Evolutionary conservation across 495 filamentous ascomycete genomes (phyloP).

Genomic region (Penicillium daleae): DNA sequence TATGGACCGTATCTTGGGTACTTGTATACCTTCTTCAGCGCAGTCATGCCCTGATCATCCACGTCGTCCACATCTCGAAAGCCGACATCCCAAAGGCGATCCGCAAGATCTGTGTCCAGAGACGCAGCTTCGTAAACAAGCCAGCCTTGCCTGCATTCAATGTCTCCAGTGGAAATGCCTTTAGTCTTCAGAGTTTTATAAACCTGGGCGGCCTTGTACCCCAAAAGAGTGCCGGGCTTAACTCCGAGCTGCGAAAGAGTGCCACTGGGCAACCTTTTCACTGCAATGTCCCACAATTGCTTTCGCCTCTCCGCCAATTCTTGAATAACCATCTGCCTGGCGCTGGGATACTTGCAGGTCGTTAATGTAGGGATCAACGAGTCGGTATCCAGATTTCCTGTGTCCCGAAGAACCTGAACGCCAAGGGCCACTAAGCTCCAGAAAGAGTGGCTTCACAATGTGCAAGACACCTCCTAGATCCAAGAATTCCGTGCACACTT

Average conservation of each 20-base stretch:
- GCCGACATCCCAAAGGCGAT: not conserved
- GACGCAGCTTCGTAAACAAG: not conserved
- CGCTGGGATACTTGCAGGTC: not conserved
- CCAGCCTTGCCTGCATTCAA: not conserved
- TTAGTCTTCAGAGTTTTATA: not conserved
- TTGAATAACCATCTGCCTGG: not conserved
- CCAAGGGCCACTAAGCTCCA: not conserved
- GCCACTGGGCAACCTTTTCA: not conserved
- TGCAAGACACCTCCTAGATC: not conserved
- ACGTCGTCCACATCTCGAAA: not conserved
- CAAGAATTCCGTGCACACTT: not conserved
- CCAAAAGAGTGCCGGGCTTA: not conserved
- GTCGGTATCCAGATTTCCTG: not conserved
- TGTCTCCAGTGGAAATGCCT: not conserved
- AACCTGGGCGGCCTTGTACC: not conserved
- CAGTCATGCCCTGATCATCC: not conserved
- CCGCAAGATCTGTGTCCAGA: not conserved
- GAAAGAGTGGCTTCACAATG: not conserved
- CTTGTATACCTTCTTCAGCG: too few relatives aligned
- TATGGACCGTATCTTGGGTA: too few relatives aligned
- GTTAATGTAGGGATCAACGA: not conserved
- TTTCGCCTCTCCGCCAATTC: not conserved
- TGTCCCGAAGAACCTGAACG: not conserved
- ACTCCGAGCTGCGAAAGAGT: not conserved
- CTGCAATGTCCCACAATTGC: not conserved